phyloP scores from a whole-genome alignment of 2,329 filamentous ascomycete species.

The Phaeosphaeriaceae sp. region DNA sequence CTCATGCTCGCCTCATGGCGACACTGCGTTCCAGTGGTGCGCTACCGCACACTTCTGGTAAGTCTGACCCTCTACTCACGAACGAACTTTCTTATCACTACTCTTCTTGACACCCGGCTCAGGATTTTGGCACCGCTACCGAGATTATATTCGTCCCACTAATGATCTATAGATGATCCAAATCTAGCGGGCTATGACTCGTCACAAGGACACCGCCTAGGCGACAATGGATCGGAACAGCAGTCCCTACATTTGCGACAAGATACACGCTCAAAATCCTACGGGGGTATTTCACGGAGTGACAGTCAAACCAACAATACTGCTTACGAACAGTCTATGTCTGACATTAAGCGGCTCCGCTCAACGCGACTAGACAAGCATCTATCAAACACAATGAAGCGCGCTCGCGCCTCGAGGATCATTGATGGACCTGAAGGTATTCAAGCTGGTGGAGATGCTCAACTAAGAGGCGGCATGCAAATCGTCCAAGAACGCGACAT shows the following conservation, averaged over 20 bases:
- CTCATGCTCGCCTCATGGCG: slow-evolving; percentile 84
- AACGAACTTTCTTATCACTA: slow-evolving; percentile 26
- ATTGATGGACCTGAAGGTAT: slow-evolving; percentile 84
- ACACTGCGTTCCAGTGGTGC: slow-evolving; percentile 85
- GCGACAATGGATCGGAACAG: slow-evolving; percentile 54
- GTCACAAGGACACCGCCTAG: slow-evolving; percentile 66
- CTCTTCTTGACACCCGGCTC: slow-evolving; percentile 40
- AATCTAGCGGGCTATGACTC: slow-evolving; percentile 71
- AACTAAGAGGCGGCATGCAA: slow-evolving; percentile 67
- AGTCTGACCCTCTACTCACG: slow-evolving; percentile 31
- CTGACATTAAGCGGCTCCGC: slow-evolving; percentile 88
- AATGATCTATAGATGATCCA: slow-evolving; percentile 66
- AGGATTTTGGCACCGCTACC: slow-evolving; percentile 37
- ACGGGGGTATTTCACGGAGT: slow-evolving; percentile 64
- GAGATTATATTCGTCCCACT: slow-evolving; percentile 38
- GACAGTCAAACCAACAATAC: slow-evolving; percentile 58
- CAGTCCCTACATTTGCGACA: slow-evolving; percentile 64
- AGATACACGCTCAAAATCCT: slow-evolving; percentile 76
- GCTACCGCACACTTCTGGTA: slow-evolving; percentile 73
- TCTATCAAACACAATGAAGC: slow-evolving; percentile 89
- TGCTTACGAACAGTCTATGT: slow-evolving; percentile 93
- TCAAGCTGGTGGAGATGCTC: slow-evolving; percentile 72
- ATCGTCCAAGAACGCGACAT: slow-evolving; percentile 80
- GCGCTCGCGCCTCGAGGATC: slow-evolving; percentile 86
- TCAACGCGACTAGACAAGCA: slow-evolving; percentile 95